A percentile compares a stretch with the other conserved stretches of the same genome.
Evolutionary conservation across 306 rosid genomes (phyloP).

Genomic region (Hylodesmum podocarpum): DNA sequence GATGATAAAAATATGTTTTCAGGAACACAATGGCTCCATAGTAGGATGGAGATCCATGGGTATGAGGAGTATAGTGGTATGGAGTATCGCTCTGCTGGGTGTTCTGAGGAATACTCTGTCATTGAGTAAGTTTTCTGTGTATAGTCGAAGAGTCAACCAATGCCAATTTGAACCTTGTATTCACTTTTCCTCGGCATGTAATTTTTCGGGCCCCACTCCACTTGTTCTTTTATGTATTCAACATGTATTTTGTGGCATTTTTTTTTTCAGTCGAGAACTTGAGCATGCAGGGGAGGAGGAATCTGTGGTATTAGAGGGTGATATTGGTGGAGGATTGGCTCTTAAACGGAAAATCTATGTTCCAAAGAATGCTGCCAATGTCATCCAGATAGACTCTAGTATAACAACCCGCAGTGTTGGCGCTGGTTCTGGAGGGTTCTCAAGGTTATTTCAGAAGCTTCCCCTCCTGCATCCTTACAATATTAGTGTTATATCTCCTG

Average conservation of each 20-base stretch:
- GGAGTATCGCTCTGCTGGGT: slow-evolving; percentile 93
- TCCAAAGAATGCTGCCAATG: slow-evolving; percentile 50
- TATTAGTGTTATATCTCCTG: slow-evolving; percentile 1
- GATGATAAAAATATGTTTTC: slow-evolving; percentile 24
- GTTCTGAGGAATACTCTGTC: slow-evolving; percentile 81
- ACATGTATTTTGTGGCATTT: neutral
- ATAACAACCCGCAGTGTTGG: slow-evolving; percentile 76
- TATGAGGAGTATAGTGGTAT: slow-evolving; percentile 90
- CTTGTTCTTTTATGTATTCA: slow-evolving; percentile 5
- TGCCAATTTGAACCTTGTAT: slow-evolving; percentile 4
- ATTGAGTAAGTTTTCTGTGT: slow-evolving; percentile 55
- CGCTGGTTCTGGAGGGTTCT: slow-evolving; percentile 97
- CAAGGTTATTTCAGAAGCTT: slow-evolving; percentile 59
- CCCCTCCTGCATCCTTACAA: neutral
- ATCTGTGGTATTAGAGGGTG: slow-evolving; percentile 73
- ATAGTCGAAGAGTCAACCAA: neutral
- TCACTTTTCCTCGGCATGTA: neutral
- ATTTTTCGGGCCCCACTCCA: neutral
- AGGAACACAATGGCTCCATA: slow-evolving; percentile 93
- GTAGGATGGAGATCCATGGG: slow-evolving; percentile 77
- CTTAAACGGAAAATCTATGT: slow-evolving; percentile 60
- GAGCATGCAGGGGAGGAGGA: slow-evolving; percentile 71
- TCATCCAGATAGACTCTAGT: slow-evolving; percentile 66
- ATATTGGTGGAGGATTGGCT: slow-evolving; percentile 88
- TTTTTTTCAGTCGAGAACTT: slow-evolving; percentile 56